Conservation (phyloP, 106 monocot species). For the Phalaenopsis aphrodite region DNA sequence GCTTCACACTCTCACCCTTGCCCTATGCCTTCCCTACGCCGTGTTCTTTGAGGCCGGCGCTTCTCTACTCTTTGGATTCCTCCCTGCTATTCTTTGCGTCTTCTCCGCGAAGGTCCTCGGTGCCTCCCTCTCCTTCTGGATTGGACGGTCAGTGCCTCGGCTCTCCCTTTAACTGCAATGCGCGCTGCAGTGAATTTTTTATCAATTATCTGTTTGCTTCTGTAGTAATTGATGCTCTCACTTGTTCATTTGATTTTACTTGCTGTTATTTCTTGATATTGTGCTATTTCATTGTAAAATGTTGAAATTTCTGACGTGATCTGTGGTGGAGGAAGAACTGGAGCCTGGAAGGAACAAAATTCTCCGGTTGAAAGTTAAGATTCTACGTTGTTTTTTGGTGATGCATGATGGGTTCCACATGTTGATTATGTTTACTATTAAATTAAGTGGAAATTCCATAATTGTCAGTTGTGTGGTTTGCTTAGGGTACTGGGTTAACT, state of each 20-base stretch:
- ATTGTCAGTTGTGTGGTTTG: not conserved
- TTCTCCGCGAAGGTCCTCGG: conserved; percentile 89
- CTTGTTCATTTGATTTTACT: not conserved
- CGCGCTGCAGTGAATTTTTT: not conserved
- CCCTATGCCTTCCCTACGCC: conserved; percentile 85
- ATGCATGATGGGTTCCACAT: not conserved
- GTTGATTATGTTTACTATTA: not conserved
- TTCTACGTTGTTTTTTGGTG: not conserved
- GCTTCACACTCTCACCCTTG: conserved; percentile 79
- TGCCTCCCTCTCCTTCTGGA: conserved; percentile 90
- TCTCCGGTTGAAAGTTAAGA: not conserved
- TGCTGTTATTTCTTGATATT: not conserved
- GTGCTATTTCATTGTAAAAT: not conserved
- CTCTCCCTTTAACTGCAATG: not conserved
- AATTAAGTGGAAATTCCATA: not conserved
- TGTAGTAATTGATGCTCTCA: not conserved
- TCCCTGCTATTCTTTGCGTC: conserved; percentile 72
- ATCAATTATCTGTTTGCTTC: not conserved
- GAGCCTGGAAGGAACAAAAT: not conserved
- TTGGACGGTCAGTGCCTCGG: conserved; percentile 55
- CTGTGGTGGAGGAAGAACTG: not conserved
- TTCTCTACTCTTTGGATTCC: conserved; percentile 77
- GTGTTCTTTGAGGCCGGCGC: conserved; percentile 93
- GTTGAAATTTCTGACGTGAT: not conserved
- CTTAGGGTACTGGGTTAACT: not conserved